Evolutionary conservation across 208 protist genomes (phyloP).

Genomic region (Acanthamoeba polyphaga): DNA sequence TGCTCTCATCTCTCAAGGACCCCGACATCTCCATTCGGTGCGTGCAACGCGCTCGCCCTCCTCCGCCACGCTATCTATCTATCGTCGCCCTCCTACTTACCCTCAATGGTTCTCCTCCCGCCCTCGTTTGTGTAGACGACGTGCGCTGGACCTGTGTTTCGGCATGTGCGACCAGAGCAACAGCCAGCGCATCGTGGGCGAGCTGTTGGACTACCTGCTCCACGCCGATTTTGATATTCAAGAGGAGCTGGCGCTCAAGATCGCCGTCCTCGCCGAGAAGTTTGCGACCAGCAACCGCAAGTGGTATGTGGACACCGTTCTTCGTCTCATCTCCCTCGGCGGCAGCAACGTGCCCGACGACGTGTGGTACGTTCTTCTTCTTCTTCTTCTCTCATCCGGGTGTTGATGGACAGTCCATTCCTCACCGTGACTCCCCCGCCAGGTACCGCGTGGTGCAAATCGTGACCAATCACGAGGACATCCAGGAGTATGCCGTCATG

Average conservation of each 20-base stretch:
- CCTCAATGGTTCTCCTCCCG: no score
- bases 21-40: slow-evolving; percentile 97
- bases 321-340: slow-evolving; percentile 96
- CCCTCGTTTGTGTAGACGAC: slow-evolving; percentile 79
- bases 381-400: neutral
- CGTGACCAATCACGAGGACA: slow-evolving; percentile 96
- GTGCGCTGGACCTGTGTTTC: slow-evolving; percentile 98
- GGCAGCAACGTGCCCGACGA: slow-evolving; percentile 96
- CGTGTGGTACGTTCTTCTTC: slow-evolving; percentile 90
- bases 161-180: slow-evolving; percentile 96
- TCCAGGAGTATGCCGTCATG: slow-evolving; percentile 97
- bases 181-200: slow-evolving; percentile 92
- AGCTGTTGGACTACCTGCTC: slow-evolving; percentile 88
- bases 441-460: slow-evolving; percentile 96
- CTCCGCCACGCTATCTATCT: neutral
- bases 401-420: neutral
- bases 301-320: slow-evolving; percentile 98
- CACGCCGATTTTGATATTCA: slow-evolving; percentile 94
- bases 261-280: slow-evolving; percentile 97
- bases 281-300: slow-evolving; percentile 93
- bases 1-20: slow-evolving; percentile 94
- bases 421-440: neutral
- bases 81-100: neutral
- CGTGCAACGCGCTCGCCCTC: neutral
- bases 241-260: slow-evolving; percentile 97